phyloP scores from a whole-genome alignment of 179 eudicot genomes.

The Silene coronaria region DNA sequence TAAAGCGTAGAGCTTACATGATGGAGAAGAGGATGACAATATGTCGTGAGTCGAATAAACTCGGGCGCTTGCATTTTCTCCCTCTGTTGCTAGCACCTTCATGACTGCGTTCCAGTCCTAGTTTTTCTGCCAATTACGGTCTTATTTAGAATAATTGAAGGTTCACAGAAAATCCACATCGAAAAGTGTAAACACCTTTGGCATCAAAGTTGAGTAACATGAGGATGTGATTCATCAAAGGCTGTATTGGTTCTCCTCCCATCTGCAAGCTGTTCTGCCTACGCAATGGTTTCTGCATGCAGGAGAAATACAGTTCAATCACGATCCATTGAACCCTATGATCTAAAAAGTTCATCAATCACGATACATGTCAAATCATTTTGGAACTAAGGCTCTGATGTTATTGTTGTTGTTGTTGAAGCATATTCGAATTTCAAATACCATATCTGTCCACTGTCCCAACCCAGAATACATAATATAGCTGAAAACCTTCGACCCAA shows the following conservation, averaged over 20 bases:
- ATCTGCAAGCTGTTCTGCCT: constrained; percentile 57
- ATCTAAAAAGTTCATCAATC: too few species aligned
- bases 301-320: too few species aligned
- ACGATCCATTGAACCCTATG: too few species aligned
- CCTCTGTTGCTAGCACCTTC: constrained; percentile 41
- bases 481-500: too few species aligned
- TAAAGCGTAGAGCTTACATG: constrained; percentile 50
- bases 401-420: too few species aligned
- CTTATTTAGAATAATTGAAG: not conserved
- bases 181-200: constrained; percentile 41
- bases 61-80: constrained; percentile 68
- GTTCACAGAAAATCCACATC: too few species aligned
- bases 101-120: constrained; percentile 34
- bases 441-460: too few species aligned
- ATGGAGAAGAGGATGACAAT: constrained; percentile 74
- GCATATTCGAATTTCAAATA: too few species aligned
- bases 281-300: constrained; percentile 54
- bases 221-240: constrained; percentile 55
- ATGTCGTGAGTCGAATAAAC: constrained; percentile 66
- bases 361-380: too few species aligned
- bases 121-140: constrained; percentile 33
- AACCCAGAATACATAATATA: too few species aligned
- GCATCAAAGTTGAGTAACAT: constrained; percentile 53
- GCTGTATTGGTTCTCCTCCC: constrained; percentile 49
- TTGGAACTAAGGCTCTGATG: too few species aligned